Evolutionary conservation across 2,329 filamentous ascomycete genomes (phyloP).

Genomic region (Trichoderma semiorbis): DNA sequence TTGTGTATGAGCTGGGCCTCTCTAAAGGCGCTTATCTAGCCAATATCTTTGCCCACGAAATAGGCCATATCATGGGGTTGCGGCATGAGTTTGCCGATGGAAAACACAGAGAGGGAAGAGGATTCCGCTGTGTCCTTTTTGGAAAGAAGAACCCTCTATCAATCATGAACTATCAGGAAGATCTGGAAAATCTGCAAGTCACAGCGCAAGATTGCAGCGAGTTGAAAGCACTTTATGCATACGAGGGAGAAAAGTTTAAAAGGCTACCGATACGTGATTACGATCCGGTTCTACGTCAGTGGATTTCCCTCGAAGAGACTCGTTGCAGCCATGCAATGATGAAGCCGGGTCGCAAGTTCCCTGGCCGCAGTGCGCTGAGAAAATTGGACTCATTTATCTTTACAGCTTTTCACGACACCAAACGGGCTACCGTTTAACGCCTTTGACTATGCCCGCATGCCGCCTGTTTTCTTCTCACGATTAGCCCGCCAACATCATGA

Average conservation of each 20-base stretch:
- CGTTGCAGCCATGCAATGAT: background rate
- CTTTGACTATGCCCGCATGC: no score
- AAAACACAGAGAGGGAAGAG: background rate
- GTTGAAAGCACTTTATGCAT: background rate
- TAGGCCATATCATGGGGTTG: background rate
- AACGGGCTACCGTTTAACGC: background rate
- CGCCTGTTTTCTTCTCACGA: background rate
- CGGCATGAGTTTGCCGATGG: background rate
- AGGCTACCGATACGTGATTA: background rate
- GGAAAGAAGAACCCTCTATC: background rate
- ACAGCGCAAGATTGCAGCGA: background rate
- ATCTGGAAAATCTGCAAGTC: background rate
- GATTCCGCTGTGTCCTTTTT: background rate
- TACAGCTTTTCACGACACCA: background rate
- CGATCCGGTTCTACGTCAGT: fast-evolving
- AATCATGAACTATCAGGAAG: background rate
- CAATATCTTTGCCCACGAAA: background rate
- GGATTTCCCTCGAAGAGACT: background rate
- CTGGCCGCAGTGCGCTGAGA: background rate
- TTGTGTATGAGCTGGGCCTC: background rate
- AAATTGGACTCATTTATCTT: background rate
- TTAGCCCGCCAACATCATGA: background rate
- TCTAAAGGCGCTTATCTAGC: background rate
- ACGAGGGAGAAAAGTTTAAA: background rate
- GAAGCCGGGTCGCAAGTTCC: background rate